These are phyloP conservation scores for Ophiostoma perfectum DNA, from an alignment of 2,329 filamentous ascomycete genomes.

Conservation along the genomic window DNA sequence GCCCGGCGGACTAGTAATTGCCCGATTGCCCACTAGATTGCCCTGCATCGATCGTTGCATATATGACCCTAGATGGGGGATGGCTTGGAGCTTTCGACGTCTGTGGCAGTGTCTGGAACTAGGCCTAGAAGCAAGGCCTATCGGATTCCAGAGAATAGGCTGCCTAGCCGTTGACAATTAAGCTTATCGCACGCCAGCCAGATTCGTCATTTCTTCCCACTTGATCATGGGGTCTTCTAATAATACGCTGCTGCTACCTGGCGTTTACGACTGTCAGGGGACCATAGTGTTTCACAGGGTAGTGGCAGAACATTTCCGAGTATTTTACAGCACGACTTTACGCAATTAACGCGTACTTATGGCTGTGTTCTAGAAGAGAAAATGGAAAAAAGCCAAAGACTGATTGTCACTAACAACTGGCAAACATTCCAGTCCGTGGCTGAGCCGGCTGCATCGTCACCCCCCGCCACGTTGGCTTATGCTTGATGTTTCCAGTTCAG, in stretches of 20 bases:
- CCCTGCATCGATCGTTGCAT: background rate
- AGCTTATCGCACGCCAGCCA: background rate
- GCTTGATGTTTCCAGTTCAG: background rate
- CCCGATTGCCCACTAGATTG: background rate
- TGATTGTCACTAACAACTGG: background rate
- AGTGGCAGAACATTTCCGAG: background rate
- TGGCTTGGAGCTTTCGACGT: background rate
- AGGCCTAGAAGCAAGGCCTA: background rate
- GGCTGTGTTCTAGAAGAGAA: background rate
- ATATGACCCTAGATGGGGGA: background rate
- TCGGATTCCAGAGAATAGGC: background rate
- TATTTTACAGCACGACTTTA: slow-evolving; percentile 2
- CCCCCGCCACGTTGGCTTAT: slow-evolving; percentile 6
- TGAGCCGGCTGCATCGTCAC: background rate
- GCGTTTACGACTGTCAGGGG: background rate
- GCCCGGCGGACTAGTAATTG: background rate
- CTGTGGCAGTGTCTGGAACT: slow-evolving; percentile 7
- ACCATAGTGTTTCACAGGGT: no score
- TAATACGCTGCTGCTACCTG: background rate
- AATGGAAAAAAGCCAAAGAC: background rate
- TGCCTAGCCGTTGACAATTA: background rate
- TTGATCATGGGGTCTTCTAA: background rate
- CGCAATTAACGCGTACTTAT: background rate
- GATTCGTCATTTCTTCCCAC: slow-evolving; percentile 1
- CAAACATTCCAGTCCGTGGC: slow-evolving; percentile 1